Conservation (phyloP, 352 stramenopile genomes). For the Globisporangium megalacanthum region DNA sequence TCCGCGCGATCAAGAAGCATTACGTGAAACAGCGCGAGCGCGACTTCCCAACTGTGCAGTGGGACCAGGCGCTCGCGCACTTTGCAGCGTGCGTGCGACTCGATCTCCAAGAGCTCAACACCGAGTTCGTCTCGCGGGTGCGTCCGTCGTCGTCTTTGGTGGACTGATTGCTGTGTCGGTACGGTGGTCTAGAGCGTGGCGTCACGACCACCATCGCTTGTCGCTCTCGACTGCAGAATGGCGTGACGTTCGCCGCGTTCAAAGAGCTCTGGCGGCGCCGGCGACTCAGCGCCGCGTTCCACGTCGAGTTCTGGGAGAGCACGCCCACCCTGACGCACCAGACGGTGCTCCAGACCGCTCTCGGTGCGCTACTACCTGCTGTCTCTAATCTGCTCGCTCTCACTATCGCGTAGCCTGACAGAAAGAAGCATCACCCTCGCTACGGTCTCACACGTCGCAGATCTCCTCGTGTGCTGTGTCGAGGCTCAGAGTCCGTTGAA, state of each 20-base stretch:
- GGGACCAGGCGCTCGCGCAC: slow-evolving; percentile 28
- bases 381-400: background rate
- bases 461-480: slow-evolving; percentile 35
- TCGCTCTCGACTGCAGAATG: slow-evolving; percentile 8
- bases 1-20: background rate
- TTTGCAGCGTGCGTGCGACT: slow-evolving; percentile 29
- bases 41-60: slow-evolving; percentile 18
- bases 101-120: slow-evolving; percentile 33
- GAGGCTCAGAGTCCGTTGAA: slow-evolving; percentile 23
- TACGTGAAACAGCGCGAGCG: slow-evolving; percentile 20
- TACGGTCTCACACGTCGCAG: slow-evolving; percentile 8
- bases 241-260: slow-evolving; percentile 31
- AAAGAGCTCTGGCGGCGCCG: slow-evolving; percentile 42
- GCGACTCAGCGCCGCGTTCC: slow-evolving; percentile 52
- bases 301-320: slow-evolving; percentile 78
- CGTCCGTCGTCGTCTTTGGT: background rate
- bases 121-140: slow-evolving; percentile 29
- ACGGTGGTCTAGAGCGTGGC: no score
- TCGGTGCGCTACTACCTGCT: slow-evolving; percentile 20
- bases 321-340: slow-evolving; percentile 49
- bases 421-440: background rate
- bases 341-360: slow-evolving; percentile 43
- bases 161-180: no score
- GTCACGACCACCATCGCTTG: no score
- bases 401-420: background rate